Base-by-base conservation (phyloP, 2,329 filamentous ascomycete genomes). In the Aspergillus sp. region DNA sequence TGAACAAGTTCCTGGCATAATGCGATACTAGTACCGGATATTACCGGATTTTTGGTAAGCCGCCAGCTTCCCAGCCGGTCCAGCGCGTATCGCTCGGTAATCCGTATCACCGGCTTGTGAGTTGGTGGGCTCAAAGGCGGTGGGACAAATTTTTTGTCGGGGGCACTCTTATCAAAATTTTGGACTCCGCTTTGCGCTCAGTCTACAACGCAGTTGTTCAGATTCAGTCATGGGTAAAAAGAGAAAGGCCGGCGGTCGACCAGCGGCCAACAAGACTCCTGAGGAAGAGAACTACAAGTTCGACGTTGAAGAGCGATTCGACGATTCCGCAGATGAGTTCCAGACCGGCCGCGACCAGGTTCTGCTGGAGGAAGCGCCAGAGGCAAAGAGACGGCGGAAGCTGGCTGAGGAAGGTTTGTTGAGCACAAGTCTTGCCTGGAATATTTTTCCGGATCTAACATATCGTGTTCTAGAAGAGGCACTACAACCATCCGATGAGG, bases 321-420 rank as follows among this genome's bases (percentile, higher is more conserved):
- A 93, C 67, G 90, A 97, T 75, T 96, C 93, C 1, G 92, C 97
- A 76, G 95, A 99, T 76, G 92, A 97, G 74, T 96, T 97, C 76
- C 92, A 94, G 71, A 83, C 93, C 62, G 90, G 93, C 66, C 87
- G 91, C 66, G 95, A 99, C 78, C 90, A 91, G 73, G 88, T 99
- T 65, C 79, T 94, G 71, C 84, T 99, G 43, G 92, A 96, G 31
- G 92, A 97, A 68, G 90, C 85, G 38, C 91, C 90, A 15, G 85
- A 87, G 45, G 88, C 88, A 31, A 97, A 97, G 81, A 88, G 91
- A 66, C 84, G 89, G 71, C 87, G 89, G 70, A 90, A 88, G 69
- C 79, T 84, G 61, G 83, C 88, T 60, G 89, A 94, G 72, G 87
- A 95, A 64, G 85, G 85, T 84, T 70, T 60, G 73, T 66, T 3